These are phyloP conservation scores for Articulospora tetracladia DNA, from an alignment of 495 filamentous ascomycete genomes.

Conservation along the genomic window DNA sequence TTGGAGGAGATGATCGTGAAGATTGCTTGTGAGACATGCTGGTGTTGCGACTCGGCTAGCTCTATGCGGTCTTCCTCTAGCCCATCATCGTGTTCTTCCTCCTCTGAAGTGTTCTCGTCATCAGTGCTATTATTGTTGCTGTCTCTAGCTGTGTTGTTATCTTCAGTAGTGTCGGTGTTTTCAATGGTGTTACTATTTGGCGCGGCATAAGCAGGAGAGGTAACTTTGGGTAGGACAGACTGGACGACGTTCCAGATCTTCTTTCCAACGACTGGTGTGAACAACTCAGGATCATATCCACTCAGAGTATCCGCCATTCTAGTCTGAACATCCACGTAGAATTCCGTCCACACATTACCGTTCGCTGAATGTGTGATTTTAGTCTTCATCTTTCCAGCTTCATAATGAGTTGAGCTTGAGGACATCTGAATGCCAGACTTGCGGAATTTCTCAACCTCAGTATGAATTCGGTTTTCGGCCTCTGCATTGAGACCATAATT, in stretches of 20 bases:
- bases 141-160: too few relatives aligned
- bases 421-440: background rate
- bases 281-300: background rate
- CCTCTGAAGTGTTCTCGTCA: too few relatives aligned
- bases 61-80: too few relatives aligned
- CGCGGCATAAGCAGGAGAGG: too few relatives aligned
- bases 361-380: background rate
- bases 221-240: background rate
- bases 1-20: background rate
- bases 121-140: too few relatives aligned
- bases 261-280: background rate
- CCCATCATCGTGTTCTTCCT: too few relatives aligned
- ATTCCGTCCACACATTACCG: background rate
- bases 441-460: background rate
- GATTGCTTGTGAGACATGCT: too few relatives aligned
- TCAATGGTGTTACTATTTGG: too few relatives aligned
- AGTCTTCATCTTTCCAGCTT: background rate
- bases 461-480: background rate
- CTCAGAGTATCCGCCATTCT: background rate
- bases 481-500: background rate
- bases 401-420: background rate
- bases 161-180: too few relatives aligned
- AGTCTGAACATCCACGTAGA: background rate
- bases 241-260: background rate
- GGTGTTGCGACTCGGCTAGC: too few relatives aligned